Conservation (phyloP, 1,139 yeast genomes). For the Zygoascus hellenicus region DNA sequence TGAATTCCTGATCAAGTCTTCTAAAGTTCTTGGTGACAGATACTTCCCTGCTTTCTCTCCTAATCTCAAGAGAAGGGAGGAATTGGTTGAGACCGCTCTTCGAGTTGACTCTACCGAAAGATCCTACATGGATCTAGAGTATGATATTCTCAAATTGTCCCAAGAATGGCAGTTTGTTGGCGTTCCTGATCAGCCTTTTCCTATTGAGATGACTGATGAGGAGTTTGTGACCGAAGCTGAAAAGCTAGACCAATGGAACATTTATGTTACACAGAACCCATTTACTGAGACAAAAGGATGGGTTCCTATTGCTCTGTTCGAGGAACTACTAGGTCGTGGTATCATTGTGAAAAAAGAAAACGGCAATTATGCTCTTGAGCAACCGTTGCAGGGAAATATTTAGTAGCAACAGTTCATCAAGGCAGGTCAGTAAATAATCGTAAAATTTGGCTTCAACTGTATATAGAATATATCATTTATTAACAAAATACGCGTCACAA, state of each 20-base stretch:
- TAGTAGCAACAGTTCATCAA: not conserved
- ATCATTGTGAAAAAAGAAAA: slow-evolving; percentile 45
- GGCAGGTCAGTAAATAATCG: not conserved
- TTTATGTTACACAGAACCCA: slow-evolving; percentile 62
- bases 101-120: slow-evolving; percentile 55
- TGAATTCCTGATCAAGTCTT: slow-evolving; percentile 69
- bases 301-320: slow-evolving; percentile 92
- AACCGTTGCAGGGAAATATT: slow-evolving; percentile 7
- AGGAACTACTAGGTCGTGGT: slow-evolving; percentile 59
- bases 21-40: slow-evolving; percentile 33
- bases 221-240: slow-evolving; percentile 52
- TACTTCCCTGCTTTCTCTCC: slow-evolving; percentile 58
- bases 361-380: slow-evolving; percentile 39
- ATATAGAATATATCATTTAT: not conserved
- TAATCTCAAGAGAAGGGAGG: slow-evolving; percentile 35
- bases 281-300: slow-evolving; percentile 91
- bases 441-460: not conserved
- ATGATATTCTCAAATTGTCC: slow-evolving; percentile 68
- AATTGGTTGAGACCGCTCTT: slow-evolving; percentile 45
- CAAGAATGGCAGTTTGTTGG: slow-evolving; percentile 46
- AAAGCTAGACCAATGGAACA: slow-evolving; percentile 61
- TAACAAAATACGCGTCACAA: not conserved
- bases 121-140: slow-evolving; percentile 67
- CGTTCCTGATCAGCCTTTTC: slow-evolving; percentile 42
- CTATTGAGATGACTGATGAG: slow-evolving; percentile 52